Percentiles rank a stretch among this genome's conserved stretches.
These are phyloP conservation scores for Pittosporum tobira DNA, from an alignment of 129 eudicot species.

Conservation along the genomic window DNA sequence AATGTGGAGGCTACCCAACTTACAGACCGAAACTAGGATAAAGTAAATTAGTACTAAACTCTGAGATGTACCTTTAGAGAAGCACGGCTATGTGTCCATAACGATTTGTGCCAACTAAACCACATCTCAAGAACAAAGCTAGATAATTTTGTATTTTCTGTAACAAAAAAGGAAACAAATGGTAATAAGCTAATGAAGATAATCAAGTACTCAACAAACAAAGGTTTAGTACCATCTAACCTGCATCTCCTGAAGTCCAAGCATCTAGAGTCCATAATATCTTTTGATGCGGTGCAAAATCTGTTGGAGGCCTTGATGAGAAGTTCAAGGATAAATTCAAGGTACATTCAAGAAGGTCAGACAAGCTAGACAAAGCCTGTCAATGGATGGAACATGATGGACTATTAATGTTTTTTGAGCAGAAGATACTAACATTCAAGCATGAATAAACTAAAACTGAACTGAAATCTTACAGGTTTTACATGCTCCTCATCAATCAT, in stretches of 20 bases:
- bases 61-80: slow-evolving; percentile 36
- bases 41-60: background rate
- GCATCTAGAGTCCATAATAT: slow-evolving; percentile 62
- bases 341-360: slow-evolving; percentile 30
- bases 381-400: slow-evolving; percentile 8
- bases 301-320: slow-evolving; percentile 83
- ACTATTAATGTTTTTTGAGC: background rate
- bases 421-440: background rate
- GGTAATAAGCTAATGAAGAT: background rate
- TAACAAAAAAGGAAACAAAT: slow-evolving; percentile 1
- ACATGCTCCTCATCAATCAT: slow-evolving; percentile 34
- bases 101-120: slow-evolving; percentile 81
- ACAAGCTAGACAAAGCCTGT: slow-evolving; percentile 46
- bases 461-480: slow-evolving; percentile 31
- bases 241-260: slow-evolving; percentile 49
- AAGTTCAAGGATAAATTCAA: slow-evolving; percentile 36
- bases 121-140: slow-evolving; percentile 72
- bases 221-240: slow-evolving; percentile 27
- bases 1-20: background rate
- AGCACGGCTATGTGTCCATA: slow-evolving; percentile 47
- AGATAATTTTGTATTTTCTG: slow-evolving; percentile 43
- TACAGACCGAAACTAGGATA: background rate
- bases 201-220: background rate
- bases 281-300: slow-evolving; percentile 64
- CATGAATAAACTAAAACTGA: background rate